These are phyloP conservation scores for Ziziphus jujuba DNA, from an alignment of 306 rosid genomes.

Conservation along the genomic window DNA sequence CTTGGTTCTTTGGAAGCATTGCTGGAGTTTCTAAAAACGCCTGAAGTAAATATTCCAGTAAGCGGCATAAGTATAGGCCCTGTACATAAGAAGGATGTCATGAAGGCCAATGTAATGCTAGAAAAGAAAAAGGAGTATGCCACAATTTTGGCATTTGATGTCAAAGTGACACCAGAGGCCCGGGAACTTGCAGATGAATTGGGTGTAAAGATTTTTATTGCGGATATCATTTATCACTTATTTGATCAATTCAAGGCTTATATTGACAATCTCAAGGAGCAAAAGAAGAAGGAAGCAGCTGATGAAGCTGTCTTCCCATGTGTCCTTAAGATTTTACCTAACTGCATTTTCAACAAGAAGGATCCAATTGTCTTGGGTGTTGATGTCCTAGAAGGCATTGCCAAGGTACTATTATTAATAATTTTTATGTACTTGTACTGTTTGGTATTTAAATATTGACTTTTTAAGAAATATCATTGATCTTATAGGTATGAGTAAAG, in stretches of 20 bases:
- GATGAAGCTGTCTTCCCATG: conserved; percentile 96
- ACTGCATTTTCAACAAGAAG: conserved; percentile 89
- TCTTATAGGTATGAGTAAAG: background rate
- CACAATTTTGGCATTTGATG: conserved; percentile 93
- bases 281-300: conserved; percentile 87
- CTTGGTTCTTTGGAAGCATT: conserved; percentile 96
- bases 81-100: conserved; percentile 92
- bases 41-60: conserved; percentile 89
- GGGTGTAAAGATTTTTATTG: conserved; percentile 82
- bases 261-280: conserved; percentile 85
- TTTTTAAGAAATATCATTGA: background rate
- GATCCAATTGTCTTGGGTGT: conserved; percentile 98
- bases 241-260: conserved; percentile 93
- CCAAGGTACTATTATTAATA: conserved; percentile 54
- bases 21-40: conserved; percentile 86
- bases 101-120: conserved; percentile 98
- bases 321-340: conserved; percentile 73
- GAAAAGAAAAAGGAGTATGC: conserved; percentile 86
- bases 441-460: conserved; percentile 2
- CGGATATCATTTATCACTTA: conserved; percentile 92
- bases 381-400: conserved; percentile 84
- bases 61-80: conserved; percentile 95
- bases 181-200: conserved; percentile 82
- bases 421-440: background rate
- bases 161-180: conserved; percentile 93